Conservation (phyloP, 1,284 basidiomycete genomes). For the Cryptococcus sp. region DNA sequence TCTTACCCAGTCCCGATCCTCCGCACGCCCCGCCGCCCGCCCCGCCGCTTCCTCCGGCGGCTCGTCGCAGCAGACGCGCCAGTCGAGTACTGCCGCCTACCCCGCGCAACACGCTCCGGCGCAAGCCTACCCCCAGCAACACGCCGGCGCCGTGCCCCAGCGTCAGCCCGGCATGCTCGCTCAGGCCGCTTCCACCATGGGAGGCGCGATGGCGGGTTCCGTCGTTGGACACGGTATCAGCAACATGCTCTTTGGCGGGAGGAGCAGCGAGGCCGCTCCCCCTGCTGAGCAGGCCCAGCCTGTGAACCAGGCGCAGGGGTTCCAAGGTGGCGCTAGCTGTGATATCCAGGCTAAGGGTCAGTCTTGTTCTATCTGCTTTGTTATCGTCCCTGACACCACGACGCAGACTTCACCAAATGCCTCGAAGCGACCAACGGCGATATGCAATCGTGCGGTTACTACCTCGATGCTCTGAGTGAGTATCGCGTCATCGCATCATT, state of each 20-base stretch:
- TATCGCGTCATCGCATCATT: slow-evolving; percentile 6
- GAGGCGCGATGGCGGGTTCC: slow-evolving; percentile 58
- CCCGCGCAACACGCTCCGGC: slow-evolving; percentile 28
- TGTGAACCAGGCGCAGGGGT: slow-evolving; percentile 26
- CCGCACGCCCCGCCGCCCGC: slow-evolving; percentile 45
- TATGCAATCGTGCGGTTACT: slow-evolving; percentile 60
- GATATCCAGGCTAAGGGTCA: slow-evolving; percentile 60
- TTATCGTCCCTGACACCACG: neutral
- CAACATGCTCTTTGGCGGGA: slow-evolving; percentile 60
- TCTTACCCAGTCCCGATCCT: slow-evolving; percentile 29
- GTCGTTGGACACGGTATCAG: slow-evolving; percentile 61
- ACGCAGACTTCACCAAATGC: slow-evolving; percentile 58
- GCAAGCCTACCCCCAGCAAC: slow-evolving; percentile 15
- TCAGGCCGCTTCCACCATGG: slow-evolving; percentile 60
- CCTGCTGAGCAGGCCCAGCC: slow-evolving; percentile 50
- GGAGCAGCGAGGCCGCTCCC: slow-evolving; percentile 43
- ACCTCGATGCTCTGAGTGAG: slow-evolving; percentile 57
- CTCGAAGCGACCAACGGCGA: slow-evolving; percentile 59
- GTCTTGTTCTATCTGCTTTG: slow-evolving; percentile 17
- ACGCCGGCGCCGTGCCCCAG: slow-evolving; percentile 28
- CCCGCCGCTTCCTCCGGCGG: slow-evolving; percentile 34
- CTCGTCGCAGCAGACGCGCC: slow-evolving; percentile 33
- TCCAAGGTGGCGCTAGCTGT: slow-evolving; percentile 51
- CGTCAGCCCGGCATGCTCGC: slow-evolving; percentile 49
- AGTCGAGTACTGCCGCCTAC: slow-evolving; percentile 43